A percentile compares a stretch with the other conserved stretches of the same genome.
Conservation (phyloP, 2,329 filamentous ascomycete species). For the Chaetomium globosum region DNA sequence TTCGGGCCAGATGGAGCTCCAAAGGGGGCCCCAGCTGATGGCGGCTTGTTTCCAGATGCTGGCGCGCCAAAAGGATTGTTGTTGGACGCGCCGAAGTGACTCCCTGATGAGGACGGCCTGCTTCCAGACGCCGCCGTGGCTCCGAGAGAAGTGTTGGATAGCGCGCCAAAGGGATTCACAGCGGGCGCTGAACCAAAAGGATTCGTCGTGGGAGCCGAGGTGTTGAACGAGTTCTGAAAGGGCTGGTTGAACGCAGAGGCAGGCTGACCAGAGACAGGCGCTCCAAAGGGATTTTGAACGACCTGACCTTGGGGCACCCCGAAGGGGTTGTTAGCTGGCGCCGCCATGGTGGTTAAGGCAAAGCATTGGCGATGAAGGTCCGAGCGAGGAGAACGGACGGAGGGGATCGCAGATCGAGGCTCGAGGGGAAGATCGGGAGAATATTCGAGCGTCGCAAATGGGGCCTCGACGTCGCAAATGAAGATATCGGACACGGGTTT, state of each 20-base stretch:
- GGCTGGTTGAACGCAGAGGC: constrained; percentile 1
- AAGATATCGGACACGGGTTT: constrained; percentile 1
- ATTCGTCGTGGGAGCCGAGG: constrained; percentile 8
- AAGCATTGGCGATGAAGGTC: constrained; percentile 31
- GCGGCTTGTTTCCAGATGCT: no score
- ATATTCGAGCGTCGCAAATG: constrained; percentile 10
- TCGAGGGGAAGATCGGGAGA: not conserved
- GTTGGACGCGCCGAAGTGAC: constrained; percentile 17
- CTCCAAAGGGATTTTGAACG: constrained; percentile 18
- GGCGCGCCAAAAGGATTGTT: constrained; percentile 14
- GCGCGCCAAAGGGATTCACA: constrained; percentile 12
- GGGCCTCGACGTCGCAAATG: constrained; percentile 7
- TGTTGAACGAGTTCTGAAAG: constrained; percentile 8
- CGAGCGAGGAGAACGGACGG: constrained; percentile 16
- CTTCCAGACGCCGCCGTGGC: not conserved
- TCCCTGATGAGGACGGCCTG: not conserved
- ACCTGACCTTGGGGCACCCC: constrained; percentile 32
- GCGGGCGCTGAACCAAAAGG: constrained; percentile 19
- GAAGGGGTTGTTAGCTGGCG: constrained; percentile 38
- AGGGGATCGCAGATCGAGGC: constrained; percentile 5
- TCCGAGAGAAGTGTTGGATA: not conserved
- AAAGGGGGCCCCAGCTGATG: constrained; percentile 25
- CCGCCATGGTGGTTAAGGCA: constrained; percentile 31
- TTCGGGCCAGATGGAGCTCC: constrained; percentile 22
- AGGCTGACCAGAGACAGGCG: constrained; percentile 8